Evolutionary conservation across 2,329 filamentous ascomycete species (phyloP).

Genomic region (Ascochyta koolunga): DNA sequence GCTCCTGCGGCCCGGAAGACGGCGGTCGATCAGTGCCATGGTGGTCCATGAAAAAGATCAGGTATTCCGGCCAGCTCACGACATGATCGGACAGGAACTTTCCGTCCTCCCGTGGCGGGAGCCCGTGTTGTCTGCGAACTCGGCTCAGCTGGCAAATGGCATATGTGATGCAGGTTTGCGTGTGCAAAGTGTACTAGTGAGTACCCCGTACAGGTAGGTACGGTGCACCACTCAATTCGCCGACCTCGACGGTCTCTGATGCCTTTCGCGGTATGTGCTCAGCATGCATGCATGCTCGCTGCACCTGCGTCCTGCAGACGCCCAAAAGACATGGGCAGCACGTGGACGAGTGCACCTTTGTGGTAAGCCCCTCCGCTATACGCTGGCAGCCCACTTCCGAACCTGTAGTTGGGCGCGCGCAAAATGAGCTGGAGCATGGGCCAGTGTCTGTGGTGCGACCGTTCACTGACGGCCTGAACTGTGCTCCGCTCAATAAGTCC

Average conservation of each 20-base stretch:
- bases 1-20: background rate
- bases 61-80: constrained; percentile 4
- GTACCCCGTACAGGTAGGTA: constrained; percentile 1
- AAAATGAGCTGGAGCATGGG: constrained; percentile 25
- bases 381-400: constrained; percentile 14
- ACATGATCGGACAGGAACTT: constrained; percentile 1
- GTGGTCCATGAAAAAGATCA: constrained; percentile 1
- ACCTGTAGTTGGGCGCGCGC: constrained; percentile 21
- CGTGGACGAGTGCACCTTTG: constrained; percentile 20
- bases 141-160: background rate
- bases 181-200: constrained; percentile 24
- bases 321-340: constrained; percentile 23
- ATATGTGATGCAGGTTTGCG: constrained; percentile 5
- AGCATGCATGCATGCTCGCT: constrained; percentile 25
- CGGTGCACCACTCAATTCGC: background rate
- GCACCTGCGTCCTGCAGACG: constrained; percentile 19
- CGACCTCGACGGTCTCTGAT: constrained; percentile 14
- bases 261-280: constrained; percentile 24
- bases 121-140: constrained; percentile 13
- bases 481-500: background rate
- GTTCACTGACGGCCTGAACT: constrained; percentile 15
- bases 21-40: constrained; percentile 15
- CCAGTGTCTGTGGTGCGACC: constrained; percentile 25
- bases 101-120: constrained; percentile 19
- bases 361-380: constrained; percentile 19